Evolutionary conservation across 345 rosid genomes (phyloP), one percentile per base, ranked within the genome.

Genomic region (Populus nigra): DNA sequence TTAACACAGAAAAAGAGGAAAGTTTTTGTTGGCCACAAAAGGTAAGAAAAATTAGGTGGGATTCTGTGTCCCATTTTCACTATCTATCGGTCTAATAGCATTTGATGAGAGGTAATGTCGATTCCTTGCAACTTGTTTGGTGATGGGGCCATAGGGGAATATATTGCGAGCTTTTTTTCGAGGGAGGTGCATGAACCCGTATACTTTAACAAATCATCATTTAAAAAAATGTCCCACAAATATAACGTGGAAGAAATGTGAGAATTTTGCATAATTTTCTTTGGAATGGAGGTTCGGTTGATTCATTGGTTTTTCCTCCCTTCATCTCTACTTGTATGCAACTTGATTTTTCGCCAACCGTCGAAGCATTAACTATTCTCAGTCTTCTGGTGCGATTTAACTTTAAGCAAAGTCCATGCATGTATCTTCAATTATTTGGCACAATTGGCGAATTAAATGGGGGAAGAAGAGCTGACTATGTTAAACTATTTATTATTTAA

Each of bases 171-270:
- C 13, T 68, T 41, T 18, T 41, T 2, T 16, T 8, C 20, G 41
- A 53, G 71, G 27, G 68, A 50, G 83, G 73, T 82, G 78, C 87
- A 85, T 85, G 87, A 85, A 85, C 71, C 78, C 7, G 38, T 16
- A 53, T 8, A 4, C 63, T 35, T 31, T 2, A 23, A 49, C 29
- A 12, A 53, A 45, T 65, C 20, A 59, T 10, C 29, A 43, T n/a
- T 25, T 55, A 8, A 27, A 16, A 23, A 12, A 50, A 22, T 35
- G 27, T 59, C 17, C n/a, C 23, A 11, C 43, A 65, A 18, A 65
- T 4, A 39, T 61, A 43, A 68, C 81, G 77, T 73, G 77, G n/a
- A 53, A 39, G 68, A 78, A 55, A 8, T 23, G 63, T 10, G 63
- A 59, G 3, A 15, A 8, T 1, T 8, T 62, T 43, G 2, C 55